phyloP scores from a whole-genome alignment of 768 basidiomycete genomes.

The Mycena filopes region DNA sequence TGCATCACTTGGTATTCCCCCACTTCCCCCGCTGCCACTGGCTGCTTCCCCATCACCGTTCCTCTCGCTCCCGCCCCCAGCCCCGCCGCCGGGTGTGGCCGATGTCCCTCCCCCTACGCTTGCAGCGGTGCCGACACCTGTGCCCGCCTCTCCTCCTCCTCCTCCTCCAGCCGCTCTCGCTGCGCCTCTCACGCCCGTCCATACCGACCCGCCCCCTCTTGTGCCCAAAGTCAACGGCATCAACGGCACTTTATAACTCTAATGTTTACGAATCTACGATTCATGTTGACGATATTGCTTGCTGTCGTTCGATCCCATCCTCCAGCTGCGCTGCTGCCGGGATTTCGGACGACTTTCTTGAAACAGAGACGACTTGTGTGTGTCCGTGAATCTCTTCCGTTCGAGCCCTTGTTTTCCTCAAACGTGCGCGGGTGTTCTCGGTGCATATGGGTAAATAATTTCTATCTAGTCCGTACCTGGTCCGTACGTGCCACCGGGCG shows the following conservation, averaged over 20 bases:
- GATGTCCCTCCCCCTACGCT: constrained; percentile 13
- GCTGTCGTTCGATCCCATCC: not conserved
- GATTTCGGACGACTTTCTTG: too few relatives aligned
- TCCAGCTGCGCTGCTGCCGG: too few relatives aligned
- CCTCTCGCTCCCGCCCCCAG: not conserved
- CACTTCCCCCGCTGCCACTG: not conserved
- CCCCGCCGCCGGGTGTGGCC: constrained; percentile 12
- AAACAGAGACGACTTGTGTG: too few relatives aligned
- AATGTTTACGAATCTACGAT: not conserved
- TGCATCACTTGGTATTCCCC: not conserved
- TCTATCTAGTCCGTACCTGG: too few relatives aligned
- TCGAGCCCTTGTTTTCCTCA: not conserved
- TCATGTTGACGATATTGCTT: constrained; percentile 1
- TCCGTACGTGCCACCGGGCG: too few relatives aligned
- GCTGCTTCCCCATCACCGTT: not conserved
- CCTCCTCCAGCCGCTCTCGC: constrained; percentile 5
- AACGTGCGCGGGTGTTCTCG: not conserved
- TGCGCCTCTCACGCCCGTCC: not conserved
- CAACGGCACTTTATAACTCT: constrained; percentile 16
- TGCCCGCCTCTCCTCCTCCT: constrained; percentile 20
- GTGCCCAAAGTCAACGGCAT: constrained; percentile 17
- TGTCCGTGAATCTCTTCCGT: too few relatives aligned
- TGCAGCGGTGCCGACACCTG: constrained; percentile 16
- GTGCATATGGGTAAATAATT: too few relatives aligned
- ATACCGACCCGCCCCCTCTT: not conserved